Evolutionary conservation across 495 filamentous ascomycete species (phyloP), one percentile per base, ranked within the genome.

Genomic region (Terfezia boudieri): DNA sequence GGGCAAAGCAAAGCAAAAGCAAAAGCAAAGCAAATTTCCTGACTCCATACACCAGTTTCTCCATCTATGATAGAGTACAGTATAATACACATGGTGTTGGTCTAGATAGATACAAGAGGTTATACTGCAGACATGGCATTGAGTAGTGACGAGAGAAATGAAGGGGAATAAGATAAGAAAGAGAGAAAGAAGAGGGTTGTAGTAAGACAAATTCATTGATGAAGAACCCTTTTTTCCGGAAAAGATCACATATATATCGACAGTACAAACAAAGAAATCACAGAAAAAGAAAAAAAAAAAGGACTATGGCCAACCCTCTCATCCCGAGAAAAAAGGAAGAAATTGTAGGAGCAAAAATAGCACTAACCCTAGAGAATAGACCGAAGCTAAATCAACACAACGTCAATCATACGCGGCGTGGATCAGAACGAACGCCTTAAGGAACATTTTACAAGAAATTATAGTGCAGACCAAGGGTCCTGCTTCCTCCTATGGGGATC

Each of bases 391-490:
- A 46, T 32, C 7, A 32, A 32, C 26, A 32, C 7, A 32, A 32
- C 26, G 4, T 32, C 26, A 32, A 32, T 7, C 26, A 32, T 32
- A 32, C 1, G 7, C 26, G 26, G 26, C 7, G 26, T 32, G 26
- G 26, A 32, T 7, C 26, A 46, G 17, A 46, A 46, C 2, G 41
- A 14, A 46, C 41, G 14, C 41, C 17, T 46, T 20, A 46, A 14
- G 17, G 41, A 6, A 14, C 17, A 14, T 46, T n/a, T 46, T 20
- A 46, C 20, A 14, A 46, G 14, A 14, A 46, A 14, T 20, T 46
- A 46, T 65, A n/a, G 60, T 64, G 22, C 54, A 58, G 23, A 68
- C 70, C 56, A 65, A 63, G 35, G 64, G 63, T 59, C 66, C 68
- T 53, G 67, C 67, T 8, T 59, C 69, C 14, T 66, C 67, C 16